Base-by-base conservation (phyloP, 2,329 filamentous ascomycete species). In the Aspergillus ibericus region DNA sequence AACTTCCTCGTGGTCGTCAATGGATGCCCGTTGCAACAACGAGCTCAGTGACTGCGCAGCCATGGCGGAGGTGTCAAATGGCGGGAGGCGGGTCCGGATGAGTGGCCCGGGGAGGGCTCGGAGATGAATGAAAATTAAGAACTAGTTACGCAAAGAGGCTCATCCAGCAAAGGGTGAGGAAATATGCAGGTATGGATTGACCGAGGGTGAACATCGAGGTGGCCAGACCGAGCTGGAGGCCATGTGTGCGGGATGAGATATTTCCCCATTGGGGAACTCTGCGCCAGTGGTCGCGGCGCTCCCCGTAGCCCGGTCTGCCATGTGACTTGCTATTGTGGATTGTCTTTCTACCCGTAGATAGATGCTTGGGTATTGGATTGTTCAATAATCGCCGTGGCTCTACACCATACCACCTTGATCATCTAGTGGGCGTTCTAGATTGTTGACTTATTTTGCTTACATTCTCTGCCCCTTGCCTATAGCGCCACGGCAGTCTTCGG, bases 1-100 rank as follows among this genome's bases (percentile, higher is more conserved):
- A 29, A 86, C 74, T 73, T 86, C 82, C 58, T 86, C 83, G 70
- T 87, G 84, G 71, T 88, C 85, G 63, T 85, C 81, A 67, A 88
- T 82, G 55, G 81, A 79, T 32, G 83, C 77, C 65, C 81, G 82
- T 69, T 83, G 80, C 59, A 88, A 78, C 58, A 88, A 78, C 59
- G 81, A 77, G 62, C 80, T 77, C 57, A 88, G 77, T 51, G 80
- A 79, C 59, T 78, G 76, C 38, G 77, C 74, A 72, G 68, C 68
- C 64, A 76, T 75, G 49, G 75, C 68, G 66, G 79, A 52, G 53
- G 46, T 53, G 53, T 20, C 18, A 51, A 35, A 44, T 13, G 27
- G 34, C 38, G 18, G 36, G 29, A 22, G 18, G 40, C 20, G 50
- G 38, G n/a, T 20, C 22, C 20, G 20, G 40, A 50, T 35, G 40